Base-by-base conservation (phyloP, 2,329 filamentous ascomycete genomes). In the Epichloe sibirici region DNA sequence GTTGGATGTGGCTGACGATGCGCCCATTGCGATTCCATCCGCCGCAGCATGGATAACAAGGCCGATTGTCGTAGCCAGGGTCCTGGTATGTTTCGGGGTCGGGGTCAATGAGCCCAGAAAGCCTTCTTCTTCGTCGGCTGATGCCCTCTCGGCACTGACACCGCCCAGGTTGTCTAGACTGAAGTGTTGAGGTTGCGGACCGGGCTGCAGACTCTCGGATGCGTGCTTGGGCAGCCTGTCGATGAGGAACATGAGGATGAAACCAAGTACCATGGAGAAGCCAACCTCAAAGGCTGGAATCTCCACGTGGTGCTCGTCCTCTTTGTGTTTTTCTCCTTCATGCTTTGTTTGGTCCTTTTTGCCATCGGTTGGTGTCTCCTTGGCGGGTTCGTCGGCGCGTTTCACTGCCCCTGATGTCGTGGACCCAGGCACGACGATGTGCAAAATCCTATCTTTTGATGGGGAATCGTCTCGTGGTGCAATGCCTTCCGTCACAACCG, bases 21-120 rank as follows among this genome's bases (percentile, higher is more conserved):
- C 93, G 23, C 93, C 93, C 70, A 98, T 83, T 2, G 93, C 93
- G 56, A 98, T 95, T 15, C 93, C 93, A 63, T 98, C 93, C 2
- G 93, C 91, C 2, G 88, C 87, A 0, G 93, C 89, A 66, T 98
- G 93, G 53, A 98, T 97, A 5, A 97, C 87, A n/a, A 98, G 75
- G 0, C 93, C 93, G 0, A 88, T 86, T 0, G 93, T 98, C 2
- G 91, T 90, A n/a, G 88, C 86, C 51, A 90, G 74, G 52, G 79
- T 81, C 53, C 81, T 77, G 9, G 78, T 78, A 53, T 79, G 76
- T 59, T 76, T 78, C 9, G 76, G 79, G 9, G 73, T 76, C 13
- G 77, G 79, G 13, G 76, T 71, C 61, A 81, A 73, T 35, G 73
- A 81, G 47, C 76, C 77, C 28, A 84, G 63, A 58, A 85, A 83